phyloP scores from a whole-genome alignment of 2,329 filamentous ascomycete genomes.

The Fonsecaea monophora region DNA sequence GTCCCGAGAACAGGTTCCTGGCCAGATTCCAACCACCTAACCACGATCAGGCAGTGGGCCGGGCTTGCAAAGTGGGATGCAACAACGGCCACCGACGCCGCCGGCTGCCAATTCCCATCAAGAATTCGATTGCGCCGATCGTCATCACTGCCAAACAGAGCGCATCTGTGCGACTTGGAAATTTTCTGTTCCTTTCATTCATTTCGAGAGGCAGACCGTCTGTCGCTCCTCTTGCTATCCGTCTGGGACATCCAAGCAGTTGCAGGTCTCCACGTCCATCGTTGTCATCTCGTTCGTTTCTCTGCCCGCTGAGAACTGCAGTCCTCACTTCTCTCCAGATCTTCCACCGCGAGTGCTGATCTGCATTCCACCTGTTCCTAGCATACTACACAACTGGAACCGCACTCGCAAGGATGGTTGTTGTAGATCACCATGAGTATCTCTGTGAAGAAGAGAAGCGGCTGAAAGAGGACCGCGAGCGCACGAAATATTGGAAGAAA shows the following conservation, averaged over 20 bases:
- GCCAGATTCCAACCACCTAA: not conserved
- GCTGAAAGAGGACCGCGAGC: conserved; percentile 81
- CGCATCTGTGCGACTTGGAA: not conserved
- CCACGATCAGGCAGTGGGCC: conserved; percentile 10
- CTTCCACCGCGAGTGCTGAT: conserved; percentile 12
- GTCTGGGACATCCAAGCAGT: not conserved
- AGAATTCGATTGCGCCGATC: conserved; percentile 4
- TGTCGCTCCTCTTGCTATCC: not conserved
- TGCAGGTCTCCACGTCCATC: not conserved
- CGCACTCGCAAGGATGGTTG: conserved; percentile 71
- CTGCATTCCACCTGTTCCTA: conserved; percentile 3
- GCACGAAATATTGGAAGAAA: conserved; percentile 94
- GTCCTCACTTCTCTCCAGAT: not conserved
- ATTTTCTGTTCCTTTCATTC: not conserved
- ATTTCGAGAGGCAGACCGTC: not conserved
- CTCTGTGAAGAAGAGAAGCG: conserved; percentile 90
- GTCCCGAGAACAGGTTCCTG: not conserved
- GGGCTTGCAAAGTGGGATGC: not conserved
- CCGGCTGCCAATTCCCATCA: conserved; percentile 9
- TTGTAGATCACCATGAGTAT: conserved; percentile 86
- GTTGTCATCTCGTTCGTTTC: not conserved
- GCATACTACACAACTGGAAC: not conserved
- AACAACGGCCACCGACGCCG: conserved; percentile 11
- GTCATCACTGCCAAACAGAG: not conserved
- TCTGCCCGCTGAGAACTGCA: not conserved